A percentile compares a stretch with the other conserved stretches of the same genome.
Conservation (phyloP, 2,329 filamentous ascomycete species). For the Fusarium foetens region DNA sequence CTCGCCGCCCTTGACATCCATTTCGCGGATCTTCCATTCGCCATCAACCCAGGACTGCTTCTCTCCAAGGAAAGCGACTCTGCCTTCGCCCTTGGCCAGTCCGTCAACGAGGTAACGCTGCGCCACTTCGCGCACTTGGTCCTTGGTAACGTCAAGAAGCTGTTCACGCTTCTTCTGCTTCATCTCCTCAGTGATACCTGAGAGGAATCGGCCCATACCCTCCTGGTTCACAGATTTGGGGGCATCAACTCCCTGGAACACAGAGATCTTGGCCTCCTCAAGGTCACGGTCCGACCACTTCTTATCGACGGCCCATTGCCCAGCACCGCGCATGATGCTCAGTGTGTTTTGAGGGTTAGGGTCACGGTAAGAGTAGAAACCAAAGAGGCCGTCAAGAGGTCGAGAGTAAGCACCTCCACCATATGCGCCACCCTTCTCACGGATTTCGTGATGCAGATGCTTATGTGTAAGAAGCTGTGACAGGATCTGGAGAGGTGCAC, state of each 20-base stretch:
- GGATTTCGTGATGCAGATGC: constrained; percentile 95
- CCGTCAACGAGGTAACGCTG: constrained; percentile 82
- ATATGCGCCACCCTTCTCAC: constrained; percentile 97
- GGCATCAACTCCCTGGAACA: constrained; percentile 93
- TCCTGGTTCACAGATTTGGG: constrained; percentile 88
- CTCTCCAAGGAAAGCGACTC: constrained; percentile 81
- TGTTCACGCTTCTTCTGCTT: constrained; percentile 84
- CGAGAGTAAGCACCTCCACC: constrained; percentile 89
- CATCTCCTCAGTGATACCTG: constrained; percentile 88
- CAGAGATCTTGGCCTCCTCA: constrained; percentile 94
- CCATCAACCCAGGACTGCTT: constrained; percentile 81
- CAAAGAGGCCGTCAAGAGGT: constrained; percentile 84
- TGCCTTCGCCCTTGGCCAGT: constrained; percentile 67
- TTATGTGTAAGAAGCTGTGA: constrained; percentile 95
- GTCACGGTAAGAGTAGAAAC: constrained; percentile 96
- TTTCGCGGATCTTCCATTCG: constrained; percentile 79
- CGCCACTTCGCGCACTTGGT: constrained; percentile 83
- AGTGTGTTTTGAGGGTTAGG: constrained; percentile 92
- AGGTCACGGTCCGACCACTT: constrained; percentile 85
- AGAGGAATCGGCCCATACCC: constrained; percentile 86
- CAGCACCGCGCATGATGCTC: constrained; percentile 83
- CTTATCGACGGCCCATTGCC: constrained; percentile 83
- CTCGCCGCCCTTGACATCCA: constrained; percentile 68
- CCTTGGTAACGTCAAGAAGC: constrained; percentile 84
- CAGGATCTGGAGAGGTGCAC: constrained; percentile 86